These are phyloP conservation scores for Trichocladium antarcticum DNA, from an alignment of 495 filamentous ascomycete species.

Conservation along the genomic window DNA sequence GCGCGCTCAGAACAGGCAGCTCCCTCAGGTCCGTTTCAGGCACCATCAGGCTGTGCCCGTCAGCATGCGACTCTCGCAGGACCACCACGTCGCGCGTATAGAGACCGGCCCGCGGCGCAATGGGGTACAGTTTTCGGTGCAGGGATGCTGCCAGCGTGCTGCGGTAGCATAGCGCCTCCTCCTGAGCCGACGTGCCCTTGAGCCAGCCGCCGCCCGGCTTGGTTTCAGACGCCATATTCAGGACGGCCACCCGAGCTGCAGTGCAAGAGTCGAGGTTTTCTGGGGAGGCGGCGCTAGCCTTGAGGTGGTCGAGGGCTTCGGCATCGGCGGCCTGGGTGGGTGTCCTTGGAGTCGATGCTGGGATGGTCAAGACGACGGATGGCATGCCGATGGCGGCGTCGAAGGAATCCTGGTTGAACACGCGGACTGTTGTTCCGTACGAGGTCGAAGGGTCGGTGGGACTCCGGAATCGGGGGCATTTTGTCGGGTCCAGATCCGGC, in stretches of 20 bases:
- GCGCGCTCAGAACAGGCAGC: constrained; percentile 43
- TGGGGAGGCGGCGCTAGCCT: background rate
- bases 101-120: constrained; percentile 32
- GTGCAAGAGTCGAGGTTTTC: constrained; percentile 11
- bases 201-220: constrained; percentile 47
- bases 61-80: constrained; percentile 35
- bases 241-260: constrained; percentile 37
- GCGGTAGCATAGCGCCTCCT: constrained; percentile 56
- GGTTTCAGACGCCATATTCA: constrained; percentile 50
- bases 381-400: constrained; percentile 38
- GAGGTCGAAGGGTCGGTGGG: constrained; percentile 1
- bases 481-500: constrained; percentile 10
- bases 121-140: constrained; percentile 41
- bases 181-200: constrained; percentile 46
- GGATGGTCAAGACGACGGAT: constrained; percentile 1
- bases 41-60: constrained; percentile 34
- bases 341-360: background rate
- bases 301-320: background rate
- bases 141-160: constrained; percentile 46
- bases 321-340: background rate
- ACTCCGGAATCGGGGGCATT: constrained; percentile 17
- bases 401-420: constrained; percentile 42
- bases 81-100: constrained; percentile 50
- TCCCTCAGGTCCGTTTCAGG: constrained; percentile 7
- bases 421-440: constrained; percentile 26